phyloP scores from a whole-genome alignment of 192 early-diverging fungal genomes.

The Allomyces macrogynus region DNA sequence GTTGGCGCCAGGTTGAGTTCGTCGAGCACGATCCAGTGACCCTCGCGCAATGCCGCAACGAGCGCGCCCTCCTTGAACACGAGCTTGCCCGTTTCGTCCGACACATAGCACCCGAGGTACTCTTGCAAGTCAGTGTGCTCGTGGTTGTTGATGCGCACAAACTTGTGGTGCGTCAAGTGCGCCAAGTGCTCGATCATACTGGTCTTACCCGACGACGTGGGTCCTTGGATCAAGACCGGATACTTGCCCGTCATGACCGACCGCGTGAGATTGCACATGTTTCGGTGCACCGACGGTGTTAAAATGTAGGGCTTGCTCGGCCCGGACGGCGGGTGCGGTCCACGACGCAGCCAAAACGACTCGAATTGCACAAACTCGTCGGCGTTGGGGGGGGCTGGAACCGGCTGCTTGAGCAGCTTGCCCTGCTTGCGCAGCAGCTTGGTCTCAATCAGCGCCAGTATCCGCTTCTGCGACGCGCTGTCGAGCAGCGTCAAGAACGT shows the following conservation, averaged over 20 bases:
- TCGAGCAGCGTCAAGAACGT: conserved; percentile 82
- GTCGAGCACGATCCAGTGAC: conserved; percentile 96
- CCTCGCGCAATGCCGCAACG: conserved; percentile 77
- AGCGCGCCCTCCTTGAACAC: conserved; percentile 92
- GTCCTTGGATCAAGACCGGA: conserved; percentile 95
- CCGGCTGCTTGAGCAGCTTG: conserved; percentile 34
- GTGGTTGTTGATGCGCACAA: conserved; percentile 98
- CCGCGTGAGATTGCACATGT: conserved; percentile 70
- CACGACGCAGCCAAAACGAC: conserved; percentile 66
- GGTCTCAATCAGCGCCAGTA: conserved; percentile 32
- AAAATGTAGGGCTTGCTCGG: conserved; percentile 45
- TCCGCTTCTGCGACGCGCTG: conserved; percentile 34
- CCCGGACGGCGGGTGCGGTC: conserved; percentile 15
- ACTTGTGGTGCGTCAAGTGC: conserved; percentile 66
- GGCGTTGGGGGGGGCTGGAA: conserved; percentile 19
- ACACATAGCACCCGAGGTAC: conserved; percentile 84
- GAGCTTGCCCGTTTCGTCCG: conserved; percentile 55
- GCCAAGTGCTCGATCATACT: conserved; percentile 96
- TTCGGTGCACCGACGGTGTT: conserved; percentile 66
- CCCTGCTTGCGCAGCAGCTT: conserved; percentile 35
- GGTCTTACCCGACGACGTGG: conserved; percentile 93
- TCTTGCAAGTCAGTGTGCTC: conserved; percentile 97
- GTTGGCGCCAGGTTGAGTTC: conserved; percentile 95
- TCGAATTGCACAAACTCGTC: conserved; percentile 50
- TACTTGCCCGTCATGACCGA: conserved; percentile 75